phyloP scores from a whole-genome alignment of 176 grass and related monocot genomes.

The Oropetium thomaeum region DNA sequence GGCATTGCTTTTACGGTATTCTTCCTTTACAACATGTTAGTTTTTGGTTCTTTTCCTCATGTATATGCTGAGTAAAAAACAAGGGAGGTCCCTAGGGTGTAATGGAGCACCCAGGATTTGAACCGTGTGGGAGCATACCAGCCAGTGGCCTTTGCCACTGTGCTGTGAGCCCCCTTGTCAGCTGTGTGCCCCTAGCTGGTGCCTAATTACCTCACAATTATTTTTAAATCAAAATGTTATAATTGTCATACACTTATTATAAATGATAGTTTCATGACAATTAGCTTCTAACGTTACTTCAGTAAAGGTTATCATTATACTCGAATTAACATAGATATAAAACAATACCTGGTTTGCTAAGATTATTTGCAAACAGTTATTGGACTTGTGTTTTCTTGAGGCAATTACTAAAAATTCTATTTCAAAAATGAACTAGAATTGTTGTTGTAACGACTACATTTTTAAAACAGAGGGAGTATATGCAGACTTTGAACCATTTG shows the following conservation, averaged over 20 bases:
- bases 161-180: too few species aligned
- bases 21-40: conserved; percentile 32
- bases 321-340: conserved; percentile 8
- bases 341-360: not conserved
- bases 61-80: not conserved
- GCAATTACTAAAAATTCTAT: too few species aligned
- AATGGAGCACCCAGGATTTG: too few species aligned
- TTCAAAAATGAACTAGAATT: too few species aligned
- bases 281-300: not conserved
- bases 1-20: conserved; percentile 94
- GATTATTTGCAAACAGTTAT: not conserved
- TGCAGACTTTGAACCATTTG: not conserved
- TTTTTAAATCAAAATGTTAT: not conserved
- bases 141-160: too few species aligned
- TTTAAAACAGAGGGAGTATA: too few species aligned
- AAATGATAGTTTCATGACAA: not conserved
- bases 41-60: conserved; percentile 24
- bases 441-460: too few species aligned
- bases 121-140: too few species aligned
- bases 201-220: not conserved
- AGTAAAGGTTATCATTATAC: conserved; percentile 1
- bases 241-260: not conserved
- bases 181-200: not conserved
- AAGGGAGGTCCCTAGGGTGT: too few species aligned
- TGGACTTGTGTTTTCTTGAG: conserved; percentile 14